Evolutionary conservation across 805 yeast genomes (phyloP).

Genomic region (Saccharomyces paradoxus): DNA sequence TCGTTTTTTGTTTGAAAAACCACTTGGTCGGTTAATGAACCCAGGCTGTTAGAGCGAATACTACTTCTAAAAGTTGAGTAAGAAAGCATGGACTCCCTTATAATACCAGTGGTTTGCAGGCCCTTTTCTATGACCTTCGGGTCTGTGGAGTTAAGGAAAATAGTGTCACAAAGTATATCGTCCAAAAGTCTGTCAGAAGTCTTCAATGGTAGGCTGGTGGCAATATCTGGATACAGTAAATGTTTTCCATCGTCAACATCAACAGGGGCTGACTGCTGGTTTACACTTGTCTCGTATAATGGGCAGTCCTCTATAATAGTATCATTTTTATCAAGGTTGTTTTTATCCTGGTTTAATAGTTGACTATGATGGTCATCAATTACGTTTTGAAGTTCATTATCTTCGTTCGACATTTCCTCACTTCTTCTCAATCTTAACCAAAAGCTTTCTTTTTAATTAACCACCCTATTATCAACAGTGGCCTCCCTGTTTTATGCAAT

Average conservation of each 20-base stretch:
- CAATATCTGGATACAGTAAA: conserved; percentile 18
- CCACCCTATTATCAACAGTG: neutral
- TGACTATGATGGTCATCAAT: neutral
- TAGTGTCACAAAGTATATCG: conserved; percentile 45
- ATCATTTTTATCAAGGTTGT: neutral
- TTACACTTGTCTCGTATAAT: neutral
- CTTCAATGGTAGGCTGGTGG: conserved; percentile 36
- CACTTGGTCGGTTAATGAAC: conserved; percentile 26
- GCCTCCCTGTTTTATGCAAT: neutral
- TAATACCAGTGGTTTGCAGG: conserved; percentile 18
- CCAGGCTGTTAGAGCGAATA: conserved; percentile 17
- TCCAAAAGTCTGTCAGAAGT: conserved; percentile 62
- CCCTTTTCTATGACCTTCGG: neutral
- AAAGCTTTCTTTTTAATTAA: neutral
- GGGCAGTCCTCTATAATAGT: neutral
- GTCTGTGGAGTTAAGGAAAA: conserved; percentile 19
- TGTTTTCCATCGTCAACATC: conserved; percentile 22
- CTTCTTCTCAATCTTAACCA: neutral
- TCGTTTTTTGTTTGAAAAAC: conserved; percentile 24
- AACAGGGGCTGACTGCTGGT: neutral
- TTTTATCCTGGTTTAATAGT: neutral
- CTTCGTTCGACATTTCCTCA: neutral
- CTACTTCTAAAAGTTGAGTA: conserved; percentile 26
- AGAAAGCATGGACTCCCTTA: conserved; percentile 22
- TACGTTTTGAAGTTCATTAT: neutral